These are phyloP conservation scores for Chlorociboria aeruginascens DNA, from an alignment of 495 filamentous ascomycete genomes.

Conservation along the genomic window DNA sequence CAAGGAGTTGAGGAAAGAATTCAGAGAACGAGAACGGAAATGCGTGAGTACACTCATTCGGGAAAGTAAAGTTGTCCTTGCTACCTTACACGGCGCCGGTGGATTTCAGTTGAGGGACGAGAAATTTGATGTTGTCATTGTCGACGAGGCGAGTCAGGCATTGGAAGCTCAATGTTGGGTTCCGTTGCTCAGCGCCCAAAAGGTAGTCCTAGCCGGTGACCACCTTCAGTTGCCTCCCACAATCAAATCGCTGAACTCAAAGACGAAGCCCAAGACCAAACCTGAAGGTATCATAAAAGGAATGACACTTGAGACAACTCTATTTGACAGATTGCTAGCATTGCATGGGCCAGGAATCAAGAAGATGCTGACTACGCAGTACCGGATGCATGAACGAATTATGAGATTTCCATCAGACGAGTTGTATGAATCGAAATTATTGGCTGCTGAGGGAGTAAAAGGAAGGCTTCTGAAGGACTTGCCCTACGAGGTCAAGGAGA, in stretches of 20 bases:
- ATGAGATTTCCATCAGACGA: conserved; percentile 88
- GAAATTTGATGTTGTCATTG: conserved; percentile 84
- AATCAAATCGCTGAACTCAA: conserved; percentile 66
- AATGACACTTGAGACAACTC: conserved; percentile 64
- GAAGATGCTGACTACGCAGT: conserved; percentile 69
- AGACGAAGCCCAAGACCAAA: conserved; percentile 22
- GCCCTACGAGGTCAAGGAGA: conserved; percentile 65
- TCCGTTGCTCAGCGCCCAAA: conserved; percentile 66
- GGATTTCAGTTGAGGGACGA: conserved; percentile 71
- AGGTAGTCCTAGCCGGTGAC: conserved; percentile 86
- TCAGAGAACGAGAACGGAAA: conserved; percentile 66
- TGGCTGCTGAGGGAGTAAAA: conserved; percentile 69
- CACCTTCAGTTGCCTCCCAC: conserved; percentile 92
- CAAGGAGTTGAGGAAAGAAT: conserved; percentile 79
- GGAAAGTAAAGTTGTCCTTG: conserved; percentile 75
- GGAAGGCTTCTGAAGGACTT: conserved; percentile 62
- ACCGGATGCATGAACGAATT: conserved; percentile 93
- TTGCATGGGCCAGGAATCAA: conserved; percentile 80
- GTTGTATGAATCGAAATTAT: conserved; percentile 70
- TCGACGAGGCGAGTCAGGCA: conserved; percentile 93
- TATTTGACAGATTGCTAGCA: conserved; percentile 79
- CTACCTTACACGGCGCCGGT: conserved; percentile 87
- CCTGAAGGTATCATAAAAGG: conserved; percentile 26
- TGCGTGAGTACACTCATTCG: conserved; percentile 67
- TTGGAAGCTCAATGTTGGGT: conserved; percentile 98